Evolutionary conservation across 805 yeast species (phyloP), one percentile per base, ranked within the genome.

Genomic region (Metschnikowia kunwiensis): DNA sequence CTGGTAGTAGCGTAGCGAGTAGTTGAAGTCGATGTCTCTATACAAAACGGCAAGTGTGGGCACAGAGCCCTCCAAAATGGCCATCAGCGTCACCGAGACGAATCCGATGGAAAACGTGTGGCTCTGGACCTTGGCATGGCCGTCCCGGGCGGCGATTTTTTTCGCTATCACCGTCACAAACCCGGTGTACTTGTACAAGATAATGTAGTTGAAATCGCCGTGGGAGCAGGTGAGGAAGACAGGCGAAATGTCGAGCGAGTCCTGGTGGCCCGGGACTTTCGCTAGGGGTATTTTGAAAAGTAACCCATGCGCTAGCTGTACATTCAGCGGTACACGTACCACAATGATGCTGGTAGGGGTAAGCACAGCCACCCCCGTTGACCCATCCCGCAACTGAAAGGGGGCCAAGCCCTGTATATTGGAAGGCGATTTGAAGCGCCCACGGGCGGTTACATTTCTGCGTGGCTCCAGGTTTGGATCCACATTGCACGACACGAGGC

Each of bases 1-100:
- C n/a, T 37, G 24, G 43, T 59, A 65, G 44, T 44, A 54, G 21
- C 70, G 50, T 27, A 65, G 38, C 8, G 66, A 59, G 32, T 53
- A 56, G 34, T 50, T 47, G 44, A 56, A 61, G 31, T 60, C 61
- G 30, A 57, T 58, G 36, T 63, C 68, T 15, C 69, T 50, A 40
- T 58, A 62, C 5, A 64, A 37, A 1, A 62, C 38, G 2, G 64
- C 68, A 11, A 63, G n/a, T 9, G 42, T 21, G 11, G 32, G 21
- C 8, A 9, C 14, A 2, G 9, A 5, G 6, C 14, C 7, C 4
- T 33, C 21, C 8, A 39, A 27, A 13, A 20, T 27, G 5, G 43
- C 34, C 34, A 47, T 23, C 40, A 35, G 40, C 5, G 32, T 18
- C 7, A 50, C 38, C 11, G 46, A 40, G 2, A 51, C 24, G 12